Conservation (phyloP, 2,329 filamentous ascomycete species). For the Daldinia sp. region DNA sequence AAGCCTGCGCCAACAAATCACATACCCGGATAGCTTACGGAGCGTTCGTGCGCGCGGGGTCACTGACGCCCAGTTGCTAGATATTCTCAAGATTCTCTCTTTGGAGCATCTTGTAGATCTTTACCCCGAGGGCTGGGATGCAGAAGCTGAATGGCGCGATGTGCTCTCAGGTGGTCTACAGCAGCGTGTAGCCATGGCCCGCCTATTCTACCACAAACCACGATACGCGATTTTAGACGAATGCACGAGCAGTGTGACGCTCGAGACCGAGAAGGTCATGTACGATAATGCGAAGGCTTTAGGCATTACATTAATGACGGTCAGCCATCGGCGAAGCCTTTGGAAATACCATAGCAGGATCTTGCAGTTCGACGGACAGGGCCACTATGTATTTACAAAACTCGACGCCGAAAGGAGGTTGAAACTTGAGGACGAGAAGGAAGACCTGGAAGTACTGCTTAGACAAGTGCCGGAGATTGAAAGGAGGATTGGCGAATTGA, state of each 20-base stretch:
- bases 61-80: slow-evolving; percentile 80
- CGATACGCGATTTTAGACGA: slow-evolving; percentile 97
- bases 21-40: slow-evolving; percentile 88
- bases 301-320: slow-evolving; percentile 96
- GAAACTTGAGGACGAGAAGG: slow-evolving; percentile 92
- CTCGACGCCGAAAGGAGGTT: slow-evolving; percentile 88
- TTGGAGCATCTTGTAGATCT: slow-evolving; percentile 84
- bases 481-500: slow-evolving; percentile 83
- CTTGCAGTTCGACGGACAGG: slow-evolving; percentile 95
- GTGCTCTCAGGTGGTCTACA: slow-evolving; percentile 91
- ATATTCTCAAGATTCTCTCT: slow-evolving; percentile 79
- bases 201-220: slow-evolving; percentile 91
- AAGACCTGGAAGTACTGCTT: slow-evolving; percentile 87
- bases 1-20: slow-evolving; percentile 93
- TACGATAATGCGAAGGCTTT: slow-evolving; percentile 94
- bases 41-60: slow-evolving; percentile 87
- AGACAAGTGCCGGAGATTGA: slow-evolving; percentile 88
- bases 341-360: slow-evolving; percentile 98
- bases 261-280: slow-evolving; percentile 95
- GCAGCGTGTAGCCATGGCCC: slow-evolving; percentile 95
- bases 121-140: slow-evolving; percentile 83
- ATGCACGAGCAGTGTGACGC: slow-evolving; percentile 93
- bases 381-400: slow-evolving; percentile 86
- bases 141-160: slow-evolving; percentile 96
- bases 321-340: slow-evolving; percentile 86